Evolutionary conservation across 2,329 filamentous ascomycete species (phyloP).

Genomic region (Alternaria incomplexa): DNA sequence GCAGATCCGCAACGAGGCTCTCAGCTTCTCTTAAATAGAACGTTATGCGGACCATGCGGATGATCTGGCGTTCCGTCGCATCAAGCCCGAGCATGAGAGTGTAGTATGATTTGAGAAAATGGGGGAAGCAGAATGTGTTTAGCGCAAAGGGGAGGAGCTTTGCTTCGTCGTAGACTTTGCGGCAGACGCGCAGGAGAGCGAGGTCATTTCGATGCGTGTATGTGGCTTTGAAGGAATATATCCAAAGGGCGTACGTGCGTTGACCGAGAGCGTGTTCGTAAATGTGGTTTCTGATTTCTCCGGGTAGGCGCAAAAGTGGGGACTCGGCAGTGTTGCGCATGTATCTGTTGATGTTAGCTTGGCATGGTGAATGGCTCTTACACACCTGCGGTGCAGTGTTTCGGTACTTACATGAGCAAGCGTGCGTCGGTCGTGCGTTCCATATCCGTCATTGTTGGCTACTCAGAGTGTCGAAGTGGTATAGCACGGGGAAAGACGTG

Average conservation of each 20-base stretch:
- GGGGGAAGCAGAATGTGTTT: constrained; percentile 5
- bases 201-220: not conserved
- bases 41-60: not conserved
- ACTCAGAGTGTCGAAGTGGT: not conserved
- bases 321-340: not conserved
- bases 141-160: constrained; percentile 1
- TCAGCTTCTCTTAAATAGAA: not conserved
- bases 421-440: not conserved
- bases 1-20: not conserved
- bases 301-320: constrained; percentile 5
- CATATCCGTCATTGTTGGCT: not conserved
- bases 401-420: not conserved
- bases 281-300: constrained; percentile 6
- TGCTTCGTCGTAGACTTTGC: constrained; percentile 13
- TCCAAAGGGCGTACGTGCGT: not conserved
- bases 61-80: not conserved
- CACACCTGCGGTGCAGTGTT: not conserved
- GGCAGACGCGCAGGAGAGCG: constrained; percentile 11
- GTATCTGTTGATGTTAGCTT: not conserved
- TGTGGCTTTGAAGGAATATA: not conserved
- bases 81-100: not conserved
- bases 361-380: not conserved
- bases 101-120: not conserved
- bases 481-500: not conserved
- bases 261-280: not conserved